phyloP scores from a whole-genome alignment of 139 green algal genomes.

The Diplosphaera chodatii region DNA sequence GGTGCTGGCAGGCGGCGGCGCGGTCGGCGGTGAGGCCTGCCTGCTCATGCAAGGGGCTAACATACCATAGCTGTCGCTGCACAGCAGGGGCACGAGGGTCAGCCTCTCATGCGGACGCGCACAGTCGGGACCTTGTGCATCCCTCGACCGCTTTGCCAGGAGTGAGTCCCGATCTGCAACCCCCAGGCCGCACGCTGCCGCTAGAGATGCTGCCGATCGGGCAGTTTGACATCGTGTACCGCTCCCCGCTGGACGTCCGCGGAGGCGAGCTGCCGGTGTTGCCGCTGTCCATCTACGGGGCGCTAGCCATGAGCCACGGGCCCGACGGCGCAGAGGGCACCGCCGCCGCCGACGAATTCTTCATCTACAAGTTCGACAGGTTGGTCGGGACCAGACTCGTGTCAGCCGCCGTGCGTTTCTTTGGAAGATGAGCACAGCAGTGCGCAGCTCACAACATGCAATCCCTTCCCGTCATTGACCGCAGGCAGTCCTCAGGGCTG shows the following conservation, averaged over 20 bases:
- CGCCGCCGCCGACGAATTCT: constrained; percentile 58
- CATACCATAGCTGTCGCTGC: too few species aligned
- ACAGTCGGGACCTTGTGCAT: background rate
- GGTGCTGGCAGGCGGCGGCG: constrained; percentile 14
- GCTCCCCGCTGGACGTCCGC: constrained; percentile 63
- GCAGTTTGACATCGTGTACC: constrained; percentile 78
- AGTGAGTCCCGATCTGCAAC: too few species aligned
- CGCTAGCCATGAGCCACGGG: constrained; percentile 59
- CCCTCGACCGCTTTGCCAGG: background rate
- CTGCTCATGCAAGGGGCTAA: too few species aligned
- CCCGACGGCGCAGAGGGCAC: constrained; percentile 26
- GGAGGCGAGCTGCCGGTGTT: constrained; percentile 73
- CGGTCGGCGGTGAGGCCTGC: background rate
- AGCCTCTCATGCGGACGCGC: background rate
- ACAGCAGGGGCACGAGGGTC: too few species aligned
- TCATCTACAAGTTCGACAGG: constrained; percentile 71
- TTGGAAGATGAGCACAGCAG: too few species aligned
- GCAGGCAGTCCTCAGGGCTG: constrained; percentile 35
- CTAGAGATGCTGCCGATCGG: constrained; percentile 76
- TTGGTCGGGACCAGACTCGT: too few species aligned
- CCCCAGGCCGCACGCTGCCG: constrained; percentile 44
- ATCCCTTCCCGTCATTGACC: too few species aligned
- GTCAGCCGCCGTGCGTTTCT: too few species aligned
- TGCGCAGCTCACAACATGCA: too few species aligned
- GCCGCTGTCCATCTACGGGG: constrained; percentile 71